A percentile compares a stretch with the other conserved stretches of the same genome.
These are phyloP conservation scores for Holtermannia corniformis DNA, from an alignment of 768 basidiomycete genomes.

Conservation along the genomic window DNA sequence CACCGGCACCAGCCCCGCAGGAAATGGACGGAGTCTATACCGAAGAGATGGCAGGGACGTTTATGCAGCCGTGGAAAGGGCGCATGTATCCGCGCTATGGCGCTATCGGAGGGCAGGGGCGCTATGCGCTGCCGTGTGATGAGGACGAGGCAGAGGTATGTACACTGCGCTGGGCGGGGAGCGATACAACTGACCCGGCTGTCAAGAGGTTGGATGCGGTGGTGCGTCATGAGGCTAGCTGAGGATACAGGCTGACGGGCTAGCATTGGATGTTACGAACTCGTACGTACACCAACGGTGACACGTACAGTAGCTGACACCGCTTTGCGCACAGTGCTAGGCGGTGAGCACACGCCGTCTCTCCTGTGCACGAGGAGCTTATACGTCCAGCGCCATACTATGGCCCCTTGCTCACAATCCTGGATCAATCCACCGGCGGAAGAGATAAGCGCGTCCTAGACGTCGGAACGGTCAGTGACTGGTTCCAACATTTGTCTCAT, in stretches of 20 bases:
- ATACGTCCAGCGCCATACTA: conserved; percentile 8
- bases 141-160: neutral
- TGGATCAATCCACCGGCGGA: neutral
- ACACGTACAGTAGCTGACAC: neutral
- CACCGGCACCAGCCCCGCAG: neutral
- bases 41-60: neutral
- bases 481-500: neutral
- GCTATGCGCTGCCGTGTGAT: neutral
- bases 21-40: neutral
- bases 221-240: neutral
- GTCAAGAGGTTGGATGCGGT: neutral
- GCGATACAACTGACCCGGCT: neutral
- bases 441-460: conserved; percentile 9
- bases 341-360: conserved; percentile 6
- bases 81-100: neutral
- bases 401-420: conserved; percentile 7
- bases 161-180: too few relatives aligned
- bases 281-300: neutral
- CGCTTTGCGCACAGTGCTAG: conserved; percentile 13
- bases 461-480: conserved; percentile 14
- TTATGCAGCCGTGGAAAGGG: neutral
- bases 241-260: neutral
- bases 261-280: neutral
- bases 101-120: neutral
- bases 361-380: neutral